Evolutionary conservation across 2,329 filamentous ascomycete genomes (phyloP), one percentile per base, ranked within the genome.

Genomic region (Colletotrichum endophyticum): DNA sequence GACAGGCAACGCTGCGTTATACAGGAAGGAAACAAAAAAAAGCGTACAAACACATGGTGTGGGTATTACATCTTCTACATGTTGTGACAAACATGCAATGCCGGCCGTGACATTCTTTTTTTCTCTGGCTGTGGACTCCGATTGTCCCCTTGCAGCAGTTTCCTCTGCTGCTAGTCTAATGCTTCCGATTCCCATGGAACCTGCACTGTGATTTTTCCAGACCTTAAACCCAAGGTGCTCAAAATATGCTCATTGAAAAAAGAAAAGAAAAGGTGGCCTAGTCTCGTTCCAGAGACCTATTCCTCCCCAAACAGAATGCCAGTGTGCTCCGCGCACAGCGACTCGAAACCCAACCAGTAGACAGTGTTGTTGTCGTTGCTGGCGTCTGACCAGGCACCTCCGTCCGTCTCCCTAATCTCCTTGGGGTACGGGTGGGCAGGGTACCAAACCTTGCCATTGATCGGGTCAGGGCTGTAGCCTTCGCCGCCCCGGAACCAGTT

Each of bases 361-460:
- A 71, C 63, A n/a, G 68, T 67, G 27, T 73, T 70, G 44, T 72
- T 73, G 70, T 68, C 66, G 63, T 78, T 77, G 64, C 76, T 78
- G 28, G 72, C 63, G 63, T 78, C 77, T 19, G 77, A 76, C 72
- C 72, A 78, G 8, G 77, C 77, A 22, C 77, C 77, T 7, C 69
- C 72, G 13, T 78, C 77, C 34, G 61, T 72, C 62, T 72, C 75
- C 22, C 66, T 57, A 15, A 76, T 69, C 8, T 69, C 56, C 44
- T 71, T 67, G 15, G 77, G 77, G 30, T 78, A 78, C 0, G 69
- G 66, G 30, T 76, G 66, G 9, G 76, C 76, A 8, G 77, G 77
- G 67, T 78, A 78, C 84, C 84, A 85, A 44, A 62, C 79, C 22
- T 84, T 81, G 12, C 81, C 82, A 32, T 85, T 81, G 16, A 85